Base-by-base conservation (phyloP, 2,329 filamentous ascomycete species). In the Colletotrichum caudatum region DNA sequence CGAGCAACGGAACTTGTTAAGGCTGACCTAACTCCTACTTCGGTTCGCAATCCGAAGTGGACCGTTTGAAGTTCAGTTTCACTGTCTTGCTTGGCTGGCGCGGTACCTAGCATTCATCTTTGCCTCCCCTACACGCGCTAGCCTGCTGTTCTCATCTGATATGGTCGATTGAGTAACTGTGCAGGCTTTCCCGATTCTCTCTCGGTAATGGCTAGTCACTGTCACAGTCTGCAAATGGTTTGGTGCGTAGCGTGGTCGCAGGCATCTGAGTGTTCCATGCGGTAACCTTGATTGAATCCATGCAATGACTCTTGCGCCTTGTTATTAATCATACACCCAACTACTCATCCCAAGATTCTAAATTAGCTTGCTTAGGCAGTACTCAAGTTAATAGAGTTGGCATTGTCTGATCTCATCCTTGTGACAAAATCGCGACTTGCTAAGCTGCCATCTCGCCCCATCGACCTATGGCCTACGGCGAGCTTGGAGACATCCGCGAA, bases 121-220 rank as follows among this genome's bases (percentile, higher is more conserved):
- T 26, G 18, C 9, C 33, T 56, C 14, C 50, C 2, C n/a, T 23
- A 26, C 18, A 23, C 41, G 59, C n/a, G 16, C 44, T 11, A 46
- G 73, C 75, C 33, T 75, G 44, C 75, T 74, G 74, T 1, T 7
- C 14, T 33, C 14, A 23, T 35, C 48, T 20, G 64, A 5, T 16
- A 68, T 50, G 14, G 23, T 29, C 5, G 64, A 50, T 29, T 2
- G 51, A 50, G 44, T 68, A 54, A 7, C 62, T 51, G n/a, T 59
- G 51, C 5, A 59, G 58, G 29, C 64, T 64, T 44, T 48, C 16
- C 44, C 50, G 51, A 23, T 63, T 51, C 16, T 51, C 44, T 18
- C 35, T 51, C 64, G 61, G 67, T 1, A 67, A 57, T 11, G 68
- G 57, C 68, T 51, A 67, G 12, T 44, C 50, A 14, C 50, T 39